Evolutionary conservation across 108 stramenopile species (phyloP), one percentile per base, ranked within the genome.

Genomic region (Skeletonema costatum): DNA sequence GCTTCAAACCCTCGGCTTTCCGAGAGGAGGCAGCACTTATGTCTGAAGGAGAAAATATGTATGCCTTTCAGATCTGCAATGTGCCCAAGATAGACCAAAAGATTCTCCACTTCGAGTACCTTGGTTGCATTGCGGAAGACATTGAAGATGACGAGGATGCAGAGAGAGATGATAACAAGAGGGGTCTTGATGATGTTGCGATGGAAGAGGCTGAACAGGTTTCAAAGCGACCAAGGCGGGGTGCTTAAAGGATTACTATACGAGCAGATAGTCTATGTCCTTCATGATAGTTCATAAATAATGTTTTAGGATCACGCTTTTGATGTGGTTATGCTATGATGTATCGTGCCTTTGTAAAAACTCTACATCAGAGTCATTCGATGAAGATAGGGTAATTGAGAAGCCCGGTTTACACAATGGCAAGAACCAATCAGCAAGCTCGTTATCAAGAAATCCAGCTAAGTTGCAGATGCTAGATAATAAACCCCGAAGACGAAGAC

Each of bases 31-130:
- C 96, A 10, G 89, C 93, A 33, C 79, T 83, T 31, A 68, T 92
- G 30, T 92, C 93, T 5, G 92, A 93, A n/a, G 93, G 93, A 16
- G 96, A 96, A 61, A 87, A 84, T 60, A 91, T 96, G 89, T 96
- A 83, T 73, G 95, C 95, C 19, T 96, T 96, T 64, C 95, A 96
- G 81, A 75, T 83, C 53, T 92, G 95, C 67, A 83, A 86, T 48
- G 74, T 87, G 64, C 84, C 84, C n/a, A 51, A 68, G 32, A 73
- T 82, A 41, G 92, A 96, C 60, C 78, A 92, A 71, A 79, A 82
- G 53, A 87, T 96, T 11, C 72, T 90, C 61, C 75, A 92, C 72
- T 69, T 87, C 32, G 95, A 96, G 61, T 89, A 83, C 65, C 74
- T 96, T 16, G 95, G 95, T n/a, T 89, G 88, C 19, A 96, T 96